Conservation (phyloP, 371 early-diverging fungal species). For the Chytridium lagenaria region DNA sequence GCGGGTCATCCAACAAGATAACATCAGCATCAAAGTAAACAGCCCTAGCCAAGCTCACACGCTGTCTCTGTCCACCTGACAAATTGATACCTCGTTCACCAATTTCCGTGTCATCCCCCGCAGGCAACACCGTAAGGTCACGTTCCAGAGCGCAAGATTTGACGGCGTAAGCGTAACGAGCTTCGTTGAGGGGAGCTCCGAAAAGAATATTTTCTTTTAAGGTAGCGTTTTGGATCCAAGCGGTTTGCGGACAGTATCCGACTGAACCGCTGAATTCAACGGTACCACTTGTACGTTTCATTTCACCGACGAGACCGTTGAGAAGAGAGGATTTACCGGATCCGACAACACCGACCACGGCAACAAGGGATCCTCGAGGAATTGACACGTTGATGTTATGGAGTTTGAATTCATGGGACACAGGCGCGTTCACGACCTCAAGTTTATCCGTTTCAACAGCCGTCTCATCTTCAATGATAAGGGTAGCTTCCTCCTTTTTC, state of each 20-base stretch:
- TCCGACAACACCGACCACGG: constrained; percentile 47
- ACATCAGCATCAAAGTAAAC: constrained; percentile 51
- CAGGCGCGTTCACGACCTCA: neutral
- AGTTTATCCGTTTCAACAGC: constrained; percentile 18
- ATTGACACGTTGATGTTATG: constrained; percentile 16
- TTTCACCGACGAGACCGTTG: constrained; percentile 35
- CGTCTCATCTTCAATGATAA: constrained; percentile 8
- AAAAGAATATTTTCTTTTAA: constrained; percentile 62
- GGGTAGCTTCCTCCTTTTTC: neutral
- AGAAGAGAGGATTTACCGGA: constrained; percentile 36
- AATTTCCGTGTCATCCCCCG: constrained; percentile 80
- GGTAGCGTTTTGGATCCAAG: constrained; percentile 55
- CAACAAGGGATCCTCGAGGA: constrained; percentile 25
- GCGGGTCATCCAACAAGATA: constrained; percentile 54
- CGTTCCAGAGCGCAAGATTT: constrained; percentile 66
- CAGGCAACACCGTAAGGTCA: constrained; percentile 77
- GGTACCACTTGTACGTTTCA: constrained; percentile 18
- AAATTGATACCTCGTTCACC: constrained; percentile 65
- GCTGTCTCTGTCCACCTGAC: constrained; percentile 53
- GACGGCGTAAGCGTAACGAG: constrained; percentile 44
- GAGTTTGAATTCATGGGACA: neutral
- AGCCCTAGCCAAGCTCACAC: constrained; percentile 53
- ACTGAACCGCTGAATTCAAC: constrained; percentile 74
- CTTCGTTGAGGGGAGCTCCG: constrained; percentile 49
- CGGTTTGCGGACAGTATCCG: constrained; percentile 59